These are phyloP conservation scores for Penicillium lividum DNA, from an alignment of 495 filamentous ascomycete genomes.

Conservation along the genomic window DNA sequence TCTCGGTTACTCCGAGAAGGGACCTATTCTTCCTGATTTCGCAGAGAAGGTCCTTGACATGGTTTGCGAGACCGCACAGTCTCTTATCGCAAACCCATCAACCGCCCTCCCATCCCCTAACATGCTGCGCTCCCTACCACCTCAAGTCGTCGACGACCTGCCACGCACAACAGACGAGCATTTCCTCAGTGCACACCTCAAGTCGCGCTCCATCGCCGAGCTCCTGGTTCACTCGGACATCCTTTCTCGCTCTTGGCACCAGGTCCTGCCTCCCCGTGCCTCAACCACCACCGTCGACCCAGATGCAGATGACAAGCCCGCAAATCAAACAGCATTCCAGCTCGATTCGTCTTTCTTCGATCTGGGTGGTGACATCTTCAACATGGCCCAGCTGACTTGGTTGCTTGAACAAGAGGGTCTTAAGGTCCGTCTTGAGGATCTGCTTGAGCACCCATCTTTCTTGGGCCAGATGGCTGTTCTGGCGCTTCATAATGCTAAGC, in stretches of 20 bases:
- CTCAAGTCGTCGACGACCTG: constrained; percentile 32
- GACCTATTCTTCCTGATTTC: constrained; percentile 41
- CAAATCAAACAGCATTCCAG: constrained; percentile 33
- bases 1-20: constrained; percentile 49
- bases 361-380: constrained; percentile 55
- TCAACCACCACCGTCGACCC: neutral
- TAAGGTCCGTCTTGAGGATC: constrained; percentile 50
- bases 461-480: constrained; percentile 51
- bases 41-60: constrained; percentile 49
- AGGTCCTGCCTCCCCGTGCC: constrained; percentile 43
- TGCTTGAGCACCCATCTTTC: constrained; percentile 51
- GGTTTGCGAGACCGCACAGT: constrained; percentile 49
- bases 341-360: constrained; percentile 54
- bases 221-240: constrained; percentile 48
- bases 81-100: constrained; percentile 46
- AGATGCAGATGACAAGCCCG: constrained; percentile 14
- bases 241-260: constrained; percentile 51
- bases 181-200: constrained; percentile 40
- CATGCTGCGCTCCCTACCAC: constrained; percentile 37
- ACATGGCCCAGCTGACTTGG: constrained; percentile 49
- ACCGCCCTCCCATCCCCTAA: constrained; percentile 44
- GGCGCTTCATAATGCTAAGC: constrained; percentile 36
- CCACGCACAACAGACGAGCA: constrained; percentile 29
- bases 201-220: constrained; percentile 46
- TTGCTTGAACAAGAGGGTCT: constrained; percentile 53